A percentile compares a stretch with the other conserved stretches of the same genome.
Evolutionary conservation across 108 stramenopile genomes (phyloP).

Genomic region (Cylindrotheca closterium): DNA sequence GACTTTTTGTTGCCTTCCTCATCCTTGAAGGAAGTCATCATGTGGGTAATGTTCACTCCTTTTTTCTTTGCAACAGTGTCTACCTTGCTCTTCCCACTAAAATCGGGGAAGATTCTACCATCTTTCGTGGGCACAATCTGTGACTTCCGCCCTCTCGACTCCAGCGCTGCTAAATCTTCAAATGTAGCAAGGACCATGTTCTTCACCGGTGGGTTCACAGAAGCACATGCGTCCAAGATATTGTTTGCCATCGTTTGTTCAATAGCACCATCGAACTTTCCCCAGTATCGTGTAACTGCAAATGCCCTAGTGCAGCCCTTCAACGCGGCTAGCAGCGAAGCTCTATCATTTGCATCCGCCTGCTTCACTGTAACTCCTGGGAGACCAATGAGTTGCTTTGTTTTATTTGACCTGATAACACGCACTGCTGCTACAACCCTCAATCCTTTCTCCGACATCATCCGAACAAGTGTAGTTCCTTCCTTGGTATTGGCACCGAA

Average conservation of each 20-base stretch:
- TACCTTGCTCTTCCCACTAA: conserved; percentile 40
- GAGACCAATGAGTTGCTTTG: conserved; percentile 43
- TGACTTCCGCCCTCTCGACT: conserved; percentile 28
- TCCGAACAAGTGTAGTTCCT: conserved; percentile 47
- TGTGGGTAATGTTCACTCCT: conserved; percentile 46
- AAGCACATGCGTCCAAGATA: conserved; percentile 39
- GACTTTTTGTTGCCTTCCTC: conserved; percentile 36
- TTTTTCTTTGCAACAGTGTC: conserved; percentile 29
- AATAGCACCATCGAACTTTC: conserved; percentile 42
- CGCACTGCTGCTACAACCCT: conserved; percentile 54
- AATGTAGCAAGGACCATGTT: conserved; percentile 47
- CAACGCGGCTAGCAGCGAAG: conserved; percentile 34
- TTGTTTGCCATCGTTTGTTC: conserved; percentile 47
- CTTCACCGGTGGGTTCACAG: conserved; percentile 27
- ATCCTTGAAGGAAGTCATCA: conserved; percentile 57
- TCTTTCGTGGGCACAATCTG: conserved; percentile 42
- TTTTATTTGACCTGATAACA: conserved; percentile 41
- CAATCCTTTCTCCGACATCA: conserved; percentile 44
- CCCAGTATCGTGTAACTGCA: conserved; percentile 50
- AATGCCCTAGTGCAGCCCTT: conserved; percentile 46
- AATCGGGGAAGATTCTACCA: conserved; percentile 50
- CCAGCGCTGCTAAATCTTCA: conserved; percentile 43
- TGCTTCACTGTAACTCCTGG: conserved; percentile 48
- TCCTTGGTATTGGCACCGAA: conserved; percentile 56
- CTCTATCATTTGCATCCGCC: conserved; percentile 45